A percentile compares a stretch with the other conserved stretches of the same genome.
phyloP scores from a whole-genome alignment of 495 filamentous ascomycete genomes.

The Daldinia concentrica region DNA sequence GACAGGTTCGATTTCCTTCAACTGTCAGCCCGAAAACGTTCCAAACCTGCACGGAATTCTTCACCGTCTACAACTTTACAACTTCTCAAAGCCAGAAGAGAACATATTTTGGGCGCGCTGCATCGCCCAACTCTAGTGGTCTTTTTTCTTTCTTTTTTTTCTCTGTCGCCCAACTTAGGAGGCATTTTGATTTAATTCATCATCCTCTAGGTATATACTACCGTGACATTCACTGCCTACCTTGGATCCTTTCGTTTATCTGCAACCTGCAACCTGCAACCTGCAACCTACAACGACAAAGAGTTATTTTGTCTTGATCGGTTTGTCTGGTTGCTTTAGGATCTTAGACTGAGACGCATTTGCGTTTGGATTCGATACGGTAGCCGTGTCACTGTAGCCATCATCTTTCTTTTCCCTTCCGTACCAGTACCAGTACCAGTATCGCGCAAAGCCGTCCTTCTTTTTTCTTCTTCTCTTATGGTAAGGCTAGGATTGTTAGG shows the following conservation, averaged over 20 bases:
- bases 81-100: conserved; percentile 14
- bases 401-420: conserved; percentile 25
- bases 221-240: conserved; percentile 21
- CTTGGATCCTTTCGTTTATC: conserved; percentile 9
- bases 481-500: conserved; percentile 48
- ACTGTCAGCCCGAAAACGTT: conserved; percentile 14
- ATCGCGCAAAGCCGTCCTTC: conserved; percentile 16
- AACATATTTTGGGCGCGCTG: conserved; percentile 29
- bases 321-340: conserved; percentile 13
- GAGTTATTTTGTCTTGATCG: conserved; percentile 25
- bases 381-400: conserved; percentile 43
- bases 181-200: conserved; percentile 33
- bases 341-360: conserved; percentile 19
- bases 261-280: conserved; percentile 12
- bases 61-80: conserved; percentile 18
- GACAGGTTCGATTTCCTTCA: neutral
- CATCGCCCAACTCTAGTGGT: conserved; percentile 15
- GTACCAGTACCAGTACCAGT: conserved; percentile 41
- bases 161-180: conserved; percentile 9
- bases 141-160: neutral
- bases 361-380: conserved; percentile 34
- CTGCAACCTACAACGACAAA: conserved; percentile 21
- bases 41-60: conserved; percentile 5
- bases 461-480: conserved; percentile 33
- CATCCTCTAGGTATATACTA: conserved; percentile 19